Evolutionary conservation across 441 rosid species (phyloP), one percentile per base, ranked within the genome.

Genomic region (Francoa sonchifolia): DNA sequence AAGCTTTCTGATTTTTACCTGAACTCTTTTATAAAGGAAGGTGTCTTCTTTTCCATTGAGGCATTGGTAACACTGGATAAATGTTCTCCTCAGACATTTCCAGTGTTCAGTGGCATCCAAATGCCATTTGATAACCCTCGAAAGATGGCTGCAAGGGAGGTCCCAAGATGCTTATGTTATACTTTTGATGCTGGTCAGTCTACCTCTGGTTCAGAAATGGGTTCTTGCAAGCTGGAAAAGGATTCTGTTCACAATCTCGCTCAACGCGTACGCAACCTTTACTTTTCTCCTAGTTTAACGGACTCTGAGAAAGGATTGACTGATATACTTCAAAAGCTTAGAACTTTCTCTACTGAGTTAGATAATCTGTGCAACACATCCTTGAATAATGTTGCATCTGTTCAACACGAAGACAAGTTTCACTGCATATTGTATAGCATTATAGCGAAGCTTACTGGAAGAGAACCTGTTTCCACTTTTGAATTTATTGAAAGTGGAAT

Each of bases 401-500:
- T 15, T 38, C 73, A 58, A 39, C 63, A 72, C 43, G 79, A 68
- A 37, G 88, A 76, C 44, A 71, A 66, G 36, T 75, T 71, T 47
- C 46, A 65, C 45, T 43, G 37, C 38, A 35, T 76, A 35, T 72
- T 86, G 64, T 59, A 58, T 59, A 75, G 77, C 39, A 62, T 81
- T 20, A 57, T 76, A 63, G 76, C 40, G 49, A 77, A 67, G 58
- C 80, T 92, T 59, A 62, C 63, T 55, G 94, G 96, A 52, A 64
- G 57, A 57, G 99, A 86, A 58, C 73, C 79, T 39, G 77, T 92
- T 56, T 92, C 99, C 55, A 83, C 82, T 36, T 92, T 92, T 69
- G 99, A 86, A 65, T 77, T 92, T 46, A 71, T 80, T 39, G 94
- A 79, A 69, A 86, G 99, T 65, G 96, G 99, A 58, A 63, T 83